Base-by-base conservation (phyloP, 2,329 filamentous ascomycete genomes). In the Ambrosiella xylebori region DNA sequence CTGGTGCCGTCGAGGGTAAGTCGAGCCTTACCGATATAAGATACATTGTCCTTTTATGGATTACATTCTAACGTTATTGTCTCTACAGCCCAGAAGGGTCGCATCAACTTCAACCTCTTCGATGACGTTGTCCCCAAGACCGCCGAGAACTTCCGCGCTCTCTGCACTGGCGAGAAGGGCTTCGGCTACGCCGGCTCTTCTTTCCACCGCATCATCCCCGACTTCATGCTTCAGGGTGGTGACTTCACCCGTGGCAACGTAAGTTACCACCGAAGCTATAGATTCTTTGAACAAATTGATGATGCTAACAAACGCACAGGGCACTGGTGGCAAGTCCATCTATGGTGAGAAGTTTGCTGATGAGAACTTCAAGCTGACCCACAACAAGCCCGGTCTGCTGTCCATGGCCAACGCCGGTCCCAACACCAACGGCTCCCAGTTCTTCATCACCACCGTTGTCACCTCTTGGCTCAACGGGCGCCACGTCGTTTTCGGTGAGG, bases 391-490 rank as follows among this genome's bases (percentile, higher is more conserved):
- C 63, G 86, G 84, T 76, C 79, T 90, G 65, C 80, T 95, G 65
- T 95, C 89, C 73, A 95, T 95, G 89, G 89, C 89, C 71, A 95
- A 95, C 74, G 86, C 89, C 66, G 89, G 89, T 65, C 85, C 86
- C 69, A 95, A 97, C 85, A 97, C 91, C 71, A 98, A 98, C 75
- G 93, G 93, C 67, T 95, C 88, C 56, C 91, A 97, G 73, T 97
- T 97, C 80, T 97, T 97, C 78, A 76, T 97, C 70, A 97, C 91
- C 67, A 97, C 91, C 59, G 88, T 95, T 55, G 79, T 83, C 61
- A 97, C 93, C 61, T 83, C 84, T 58, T 95, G 95, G 78, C 78
- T 93, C 65, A 79, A 93, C 70, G 81, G 80, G 68, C 85, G 85
- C 71, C 87, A 93, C 78, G 85, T 89, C 71, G 86, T 89, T 69